A percentile compares a stretch with the other conserved stretches of the same genome.
Evolutionary conservation across 2,329 filamentous ascomycete genomes (phyloP).

Genomic region (Phialophora tarda): DNA sequence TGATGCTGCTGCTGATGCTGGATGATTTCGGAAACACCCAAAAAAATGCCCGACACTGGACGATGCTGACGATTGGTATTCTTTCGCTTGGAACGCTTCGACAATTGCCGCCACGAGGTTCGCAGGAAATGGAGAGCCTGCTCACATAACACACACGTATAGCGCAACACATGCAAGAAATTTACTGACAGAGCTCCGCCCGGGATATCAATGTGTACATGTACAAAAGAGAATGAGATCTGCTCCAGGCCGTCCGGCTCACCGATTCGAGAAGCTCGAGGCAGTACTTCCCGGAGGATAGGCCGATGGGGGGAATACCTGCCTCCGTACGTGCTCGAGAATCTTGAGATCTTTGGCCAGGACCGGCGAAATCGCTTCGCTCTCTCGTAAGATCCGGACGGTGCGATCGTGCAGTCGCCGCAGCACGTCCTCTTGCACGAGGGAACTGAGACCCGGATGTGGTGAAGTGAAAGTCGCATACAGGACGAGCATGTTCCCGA

Average conservation of each 20-base stretch:
- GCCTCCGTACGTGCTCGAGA: conserved; percentile 60
- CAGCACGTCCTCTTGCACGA: conserved; percentile 64
- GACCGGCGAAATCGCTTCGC: conserved; percentile 74
- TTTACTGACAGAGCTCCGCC: conserved; percentile 8
- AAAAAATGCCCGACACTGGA: conserved; percentile 13
- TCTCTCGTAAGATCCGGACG: conserved; percentile 73
- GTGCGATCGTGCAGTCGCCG: conserved; percentile 71
- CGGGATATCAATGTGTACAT: conserved; percentile 19
- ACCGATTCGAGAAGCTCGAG: conserved; percentile 34
- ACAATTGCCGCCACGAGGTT: conserved; percentile 18
- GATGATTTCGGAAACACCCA: conserved; percentile 11
- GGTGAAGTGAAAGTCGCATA: conserved; percentile 76
- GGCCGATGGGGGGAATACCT: conserved; percentile 44
- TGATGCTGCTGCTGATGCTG: neutral
- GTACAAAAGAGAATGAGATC: conserved; percentile 19
- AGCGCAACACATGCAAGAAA: conserved; percentile 19
- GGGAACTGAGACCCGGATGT: conserved; percentile 56
- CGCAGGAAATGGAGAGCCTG: conserved; percentile 16
- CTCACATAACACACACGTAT: conserved; percentile 19
- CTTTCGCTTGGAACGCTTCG: conserved; percentile 22
- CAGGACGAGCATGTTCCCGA: conserved; percentile 92
- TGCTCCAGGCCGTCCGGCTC: neutral
- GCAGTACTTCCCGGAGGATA: conserved; percentile 25
- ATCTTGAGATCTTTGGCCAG: conserved; percentile 76
- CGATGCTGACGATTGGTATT: conserved; percentile 17